Percentiles rank a stretch among this genome's conserved stretches.
phyloP scores from a whole-genome alignment of 2,329 filamentous ascomycete genomes.

The Zarea fungicola region DNA sequence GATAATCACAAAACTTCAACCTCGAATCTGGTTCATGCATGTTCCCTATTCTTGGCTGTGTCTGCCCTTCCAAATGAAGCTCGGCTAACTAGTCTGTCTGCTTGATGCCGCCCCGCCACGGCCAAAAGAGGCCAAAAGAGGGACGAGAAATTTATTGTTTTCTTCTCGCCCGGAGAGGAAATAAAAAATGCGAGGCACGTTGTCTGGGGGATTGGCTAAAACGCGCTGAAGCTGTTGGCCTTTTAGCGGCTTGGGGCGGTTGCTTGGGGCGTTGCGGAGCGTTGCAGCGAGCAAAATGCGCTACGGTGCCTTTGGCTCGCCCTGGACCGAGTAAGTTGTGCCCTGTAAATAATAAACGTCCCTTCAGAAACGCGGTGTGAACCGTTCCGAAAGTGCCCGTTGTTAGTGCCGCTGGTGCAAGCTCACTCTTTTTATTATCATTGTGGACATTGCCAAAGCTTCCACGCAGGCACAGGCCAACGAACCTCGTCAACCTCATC shows the following conservation, averaged over 20 bases:
- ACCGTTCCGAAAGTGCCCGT: not conserved
- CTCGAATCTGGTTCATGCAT: too few relatives aligned
- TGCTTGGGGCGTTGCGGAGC: not conserved
- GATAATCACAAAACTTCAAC: too few relatives aligned
- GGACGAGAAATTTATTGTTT: too few relatives aligned
- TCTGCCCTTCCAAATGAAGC: too few relatives aligned
- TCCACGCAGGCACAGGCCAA: not conserved
- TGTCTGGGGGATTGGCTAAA: slow-evolving; percentile 6
- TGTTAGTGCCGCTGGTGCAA: not conserved
- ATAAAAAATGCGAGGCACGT: not conserved
- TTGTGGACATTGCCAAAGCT: slow-evolving; percentile 7
- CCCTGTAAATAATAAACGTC: too few relatives aligned
- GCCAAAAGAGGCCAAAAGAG: too few relatives aligned
- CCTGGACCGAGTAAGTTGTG: too few relatives aligned
- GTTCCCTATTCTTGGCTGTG: too few relatives aligned
- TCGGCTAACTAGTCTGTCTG: too few relatives aligned
- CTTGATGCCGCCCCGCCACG: too few relatives aligned
- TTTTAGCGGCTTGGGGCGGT: not conserved
- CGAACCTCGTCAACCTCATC: slow-evolving; percentile 11
- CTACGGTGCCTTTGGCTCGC: not conserved
- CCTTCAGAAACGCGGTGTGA: not conserved
- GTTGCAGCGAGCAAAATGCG: not conserved
- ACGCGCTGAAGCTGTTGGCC: not conserved
- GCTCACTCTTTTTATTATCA: not conserved
- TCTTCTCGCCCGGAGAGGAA: slow-evolving; percentile 5